Base-by-base conservation (phyloP, 768 basidiomycete species). In the Arthromyces matolae region DNA sequence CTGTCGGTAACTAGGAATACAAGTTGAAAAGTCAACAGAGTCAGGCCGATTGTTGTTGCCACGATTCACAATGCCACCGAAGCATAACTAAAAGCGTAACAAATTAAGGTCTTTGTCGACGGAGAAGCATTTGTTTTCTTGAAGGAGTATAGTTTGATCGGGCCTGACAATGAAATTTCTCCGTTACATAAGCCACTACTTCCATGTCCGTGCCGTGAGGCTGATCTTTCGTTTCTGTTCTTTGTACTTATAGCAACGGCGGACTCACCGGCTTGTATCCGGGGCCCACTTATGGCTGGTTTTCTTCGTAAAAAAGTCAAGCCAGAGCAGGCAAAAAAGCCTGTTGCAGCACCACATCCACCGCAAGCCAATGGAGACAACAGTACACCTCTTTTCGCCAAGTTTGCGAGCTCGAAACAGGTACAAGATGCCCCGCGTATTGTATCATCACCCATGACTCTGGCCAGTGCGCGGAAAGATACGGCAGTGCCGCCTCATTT, bases 281-380 rank as follows among this genome's bases (percentile, higher is more conserved):
- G 38, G 32, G 45, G n/a, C 33, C 3, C 20, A 62, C 65, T 14
- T 62, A 80, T 81, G 79, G 72, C 76, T 55, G 72, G 71, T 60
- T 79, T 81, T 67, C 68, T 80, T 63, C 79, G 76, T 67, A 79
- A 67, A 68, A 78, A 77, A 59, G 50, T 57, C 9, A 77, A 70
- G 45, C 63, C 61, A 43, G 66, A 66, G n/a, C 49, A 51, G 29
- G 61, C 42, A 37, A 42, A 37, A 44, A 62, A 53, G 33, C 47
- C 47, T 19, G 44, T 29, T 33, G 33, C 50, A 43, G 44, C 41
- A 42, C 46, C 52, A 51, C 33, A 47, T 29, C 14, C 46, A 42
- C 52, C 52, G 9, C 16, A 10, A 49, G 20, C 23, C 57, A 32
- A 12, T 53, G 33, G 16, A 52, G 14, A 42, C 51, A 33, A 52